phyloP scores from a whole-genome alignment of 805 yeast species.

The Candida glaebosa region DNA sequence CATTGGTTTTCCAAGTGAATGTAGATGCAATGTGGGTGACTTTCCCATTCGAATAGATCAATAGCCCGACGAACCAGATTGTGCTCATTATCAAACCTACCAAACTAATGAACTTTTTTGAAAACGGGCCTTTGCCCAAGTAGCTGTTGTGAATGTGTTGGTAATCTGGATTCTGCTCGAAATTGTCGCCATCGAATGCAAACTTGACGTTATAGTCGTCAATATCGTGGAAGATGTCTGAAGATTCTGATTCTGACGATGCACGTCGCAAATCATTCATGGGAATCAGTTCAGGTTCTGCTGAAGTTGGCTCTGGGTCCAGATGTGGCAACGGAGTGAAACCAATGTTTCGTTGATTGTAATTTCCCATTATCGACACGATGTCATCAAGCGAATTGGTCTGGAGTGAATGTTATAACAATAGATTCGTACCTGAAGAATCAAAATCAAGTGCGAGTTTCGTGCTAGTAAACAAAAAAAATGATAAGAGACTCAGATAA shows the following conservation, averaged over 20 bases:
- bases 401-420: too few relatives aligned
- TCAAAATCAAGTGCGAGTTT: too few relatives aligned
- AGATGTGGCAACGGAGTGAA: neutral
- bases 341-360: neutral
- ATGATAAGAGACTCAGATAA: too few relatives aligned
- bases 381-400: neutral
- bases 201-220: constrained; percentile 13
- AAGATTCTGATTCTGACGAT: constrained; percentile 20
- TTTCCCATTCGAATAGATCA: constrained; percentile 24
- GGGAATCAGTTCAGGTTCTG: neutral
- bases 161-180: constrained; percentile 19
- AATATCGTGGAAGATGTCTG: constrained; percentile 28
- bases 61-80: constrained; percentile 25
- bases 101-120: constrained; percentile 8
- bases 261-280: constrained; percentile 4
- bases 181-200: constrained; percentile 15
- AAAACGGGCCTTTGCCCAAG: constrained; percentile 10
- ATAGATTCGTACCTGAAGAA: too few relatives aligned
- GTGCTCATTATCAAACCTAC: constrained; percentile 6
- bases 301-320: neutral
- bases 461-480: too few relatives aligned
- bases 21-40: constrained; percentile 17
- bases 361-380: neutral
- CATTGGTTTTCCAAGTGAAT: constrained; percentile 19
- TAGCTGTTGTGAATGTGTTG: constrained; percentile 18